A percentile compares a stretch with the other conserved stretches of the same genome.
phyloP scores from a whole-genome alignment of 768 basidiomycete genomes.

The Paxillus involutus region DNA sequence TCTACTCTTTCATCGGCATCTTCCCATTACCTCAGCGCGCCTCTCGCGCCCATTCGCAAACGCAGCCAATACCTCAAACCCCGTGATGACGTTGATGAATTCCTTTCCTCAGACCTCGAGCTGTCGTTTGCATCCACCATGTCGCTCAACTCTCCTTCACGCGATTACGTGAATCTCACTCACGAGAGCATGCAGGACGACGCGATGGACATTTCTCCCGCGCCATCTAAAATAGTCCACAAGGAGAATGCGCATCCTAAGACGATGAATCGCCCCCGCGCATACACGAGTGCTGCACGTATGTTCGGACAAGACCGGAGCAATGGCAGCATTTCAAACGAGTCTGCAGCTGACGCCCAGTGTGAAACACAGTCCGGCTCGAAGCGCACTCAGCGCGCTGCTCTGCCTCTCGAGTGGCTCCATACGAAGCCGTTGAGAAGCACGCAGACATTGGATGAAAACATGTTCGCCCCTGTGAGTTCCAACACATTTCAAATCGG shows the following conservation, averaged over 20 bases:
- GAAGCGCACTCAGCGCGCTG: constrained; percentile 62
- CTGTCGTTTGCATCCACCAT: constrained; percentile 81
- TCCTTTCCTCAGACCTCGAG: constrained; percentile 75
- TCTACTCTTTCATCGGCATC: constrained; percentile 38
- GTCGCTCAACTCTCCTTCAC: constrained; percentile 73
- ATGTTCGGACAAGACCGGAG: constrained; percentile 76
- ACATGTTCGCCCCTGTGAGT: constrained; percentile 30
- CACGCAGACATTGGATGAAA: constrained; percentile 24
- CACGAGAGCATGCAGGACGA: constrained; percentile 52
- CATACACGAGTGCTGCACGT: constrained; percentile 63
- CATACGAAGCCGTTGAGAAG: constrained; percentile 20
- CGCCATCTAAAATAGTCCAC: constrained; percentile 36
- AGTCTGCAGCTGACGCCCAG: constrained; percentile 25
- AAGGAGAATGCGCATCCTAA: constrained; percentile 31
- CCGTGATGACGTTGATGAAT: constrained; percentile 60
- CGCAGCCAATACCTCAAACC: constrained; percentile 43
- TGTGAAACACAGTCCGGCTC: constrained; percentile 37
- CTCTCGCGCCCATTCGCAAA: constrained; percentile 46
- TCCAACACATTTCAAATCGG: constrained; percentile 1
- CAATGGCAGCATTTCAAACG: constrained; percentile 45
- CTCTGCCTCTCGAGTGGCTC: constrained; percentile 65
- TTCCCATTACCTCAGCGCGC: constrained; percentile 43
- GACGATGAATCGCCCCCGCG: constrained; percentile 52
- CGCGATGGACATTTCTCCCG: constrained; percentile 85
- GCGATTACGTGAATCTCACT: constrained; percentile 42